phyloP scores from a whole-genome alignment of 805 yeast species.

The Yamadazyma sp. region DNA sequence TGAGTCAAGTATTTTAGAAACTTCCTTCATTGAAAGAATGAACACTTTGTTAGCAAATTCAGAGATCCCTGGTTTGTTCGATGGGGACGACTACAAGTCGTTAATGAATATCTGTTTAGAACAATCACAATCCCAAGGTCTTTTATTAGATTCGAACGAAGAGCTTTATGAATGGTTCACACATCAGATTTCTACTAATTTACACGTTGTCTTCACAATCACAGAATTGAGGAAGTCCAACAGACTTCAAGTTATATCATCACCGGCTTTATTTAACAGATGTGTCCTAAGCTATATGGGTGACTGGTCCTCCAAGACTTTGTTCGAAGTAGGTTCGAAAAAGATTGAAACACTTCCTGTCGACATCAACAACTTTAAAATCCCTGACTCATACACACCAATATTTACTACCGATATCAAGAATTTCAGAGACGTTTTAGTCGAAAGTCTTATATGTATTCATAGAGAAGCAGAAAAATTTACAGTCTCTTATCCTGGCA shows the following conservation, averaged over 20 bases:
- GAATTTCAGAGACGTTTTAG: slow-evolving; percentile 43
- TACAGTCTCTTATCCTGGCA: slow-evolving; percentile 6
- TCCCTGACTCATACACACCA: slow-evolving; percentile 25
- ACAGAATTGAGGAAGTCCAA: slow-evolving; percentile 36
- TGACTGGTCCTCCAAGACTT: slow-evolving; percentile 59
- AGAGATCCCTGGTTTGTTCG: slow-evolving; percentile 86
- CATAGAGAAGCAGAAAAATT: slow-evolving; percentile 29
- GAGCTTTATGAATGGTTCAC: slow-evolving; percentile 78
- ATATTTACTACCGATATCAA: slow-evolving; percentile 11
- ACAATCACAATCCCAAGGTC: slow-evolving; percentile 57
- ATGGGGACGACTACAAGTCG: slow-evolving; percentile 59
- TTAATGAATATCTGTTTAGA: slow-evolving; percentile 56
- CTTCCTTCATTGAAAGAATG: slow-evolving; percentile 86
- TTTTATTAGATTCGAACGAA: slow-evolving; percentile 60
- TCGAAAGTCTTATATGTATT: slow-evolving; percentile 44
- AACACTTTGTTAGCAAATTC: slow-evolving; percentile 91
- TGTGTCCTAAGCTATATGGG: slow-evolving; percentile 92
- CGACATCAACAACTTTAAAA: slow-evolving; percentile 41
- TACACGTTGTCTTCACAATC: slow-evolving; percentile 82
- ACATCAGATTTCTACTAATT: slow-evolving; percentile 58
- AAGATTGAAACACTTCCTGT: slow-evolving; percentile 48
- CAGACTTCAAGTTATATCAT: slow-evolving; percentile 54
- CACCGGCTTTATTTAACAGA: slow-evolving; percentile 87
- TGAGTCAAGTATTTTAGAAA: slow-evolving; percentile 71
- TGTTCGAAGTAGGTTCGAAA: slow-evolving; percentile 47